Conservation (phyloP, 805 yeast species). For the Metschnikowia dekortorum region DNA sequence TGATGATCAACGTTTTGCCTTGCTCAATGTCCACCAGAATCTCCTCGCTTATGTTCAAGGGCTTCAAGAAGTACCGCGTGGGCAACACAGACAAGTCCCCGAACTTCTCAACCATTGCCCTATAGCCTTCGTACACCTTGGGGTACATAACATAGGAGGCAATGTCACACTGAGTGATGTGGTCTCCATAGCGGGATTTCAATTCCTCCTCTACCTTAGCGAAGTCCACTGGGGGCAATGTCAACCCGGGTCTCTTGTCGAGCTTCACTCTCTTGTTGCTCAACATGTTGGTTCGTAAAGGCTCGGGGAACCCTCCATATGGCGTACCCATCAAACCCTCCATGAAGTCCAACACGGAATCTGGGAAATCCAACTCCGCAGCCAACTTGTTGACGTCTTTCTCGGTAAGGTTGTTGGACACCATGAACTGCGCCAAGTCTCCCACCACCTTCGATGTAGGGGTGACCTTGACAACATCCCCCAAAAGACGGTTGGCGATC, state of each 20-base stretch:
- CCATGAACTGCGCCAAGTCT: constrained; percentile 99
- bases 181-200: constrained; percentile 66
- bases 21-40: constrained; percentile 84
- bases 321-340: constrained; percentile 99
- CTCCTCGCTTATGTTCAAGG: constrained; percentile 86
- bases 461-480: constrained; percentile 97
- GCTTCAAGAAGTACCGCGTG: constrained; percentile 83
- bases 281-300: constrained; percentile 86
- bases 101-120: constrained; percentile 65
- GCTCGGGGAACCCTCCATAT: constrained; percentile 99
- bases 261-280: constrained; percentile 90
- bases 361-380: constrained; percentile 93
- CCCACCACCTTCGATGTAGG: constrained; percentile 99
- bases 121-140: constrained; percentile 88
- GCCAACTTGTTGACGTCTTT: constrained; percentile 90
- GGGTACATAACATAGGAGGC: constrained; percentile 98
- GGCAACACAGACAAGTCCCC: constrained; percentile 95
- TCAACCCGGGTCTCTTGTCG: constrained; percentile 87
- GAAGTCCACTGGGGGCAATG: constrained; percentile 80
- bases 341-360: constrained; percentile 95
- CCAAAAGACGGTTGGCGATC: constrained; percentile 84
- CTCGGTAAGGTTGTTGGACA: constrained; percentile 79
- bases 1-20: constrained; percentile 91
- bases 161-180: constrained; percentile 76
- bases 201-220: constrained; percentile 68